Base-by-base conservation (phyloP, 208 protist species). In the Leishmania mexicana region DNA sequence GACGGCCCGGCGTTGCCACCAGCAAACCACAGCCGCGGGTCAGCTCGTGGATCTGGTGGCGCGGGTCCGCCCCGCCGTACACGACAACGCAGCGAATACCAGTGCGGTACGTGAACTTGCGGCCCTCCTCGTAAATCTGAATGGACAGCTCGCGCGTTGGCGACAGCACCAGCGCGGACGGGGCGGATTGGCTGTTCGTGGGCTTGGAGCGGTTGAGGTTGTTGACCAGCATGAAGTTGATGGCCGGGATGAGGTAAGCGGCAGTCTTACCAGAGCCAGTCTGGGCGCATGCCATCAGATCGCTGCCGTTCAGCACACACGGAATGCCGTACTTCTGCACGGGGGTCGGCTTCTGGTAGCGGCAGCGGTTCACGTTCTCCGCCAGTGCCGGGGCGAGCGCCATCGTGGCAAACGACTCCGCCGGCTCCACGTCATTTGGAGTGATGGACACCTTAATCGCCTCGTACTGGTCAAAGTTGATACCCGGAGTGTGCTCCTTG, bases 251-350 rank as follows among this genome's bases (percentile, higher is more conserved):
- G 3, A 99, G 90, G 90, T 99, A 99, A 35, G 99, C 98, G 42
- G 98, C 99, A 5, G 99, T 99, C 92, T 99, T 99, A 78, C 99
- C 99, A 28, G 99, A 99, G 75, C 98, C 99, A 35, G 99, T 99
- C 92, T 99, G 99, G 11, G 99, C 99, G 83, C 99, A 99, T 8
- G 98, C 98, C 99, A 99, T 99, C 7, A 99, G 85, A 88, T 99
- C 99, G 58, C 97, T 83, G 38, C 96, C 94, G 15, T 88, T 81
- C 6, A 96, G 47, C 24, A 99, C 97, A 81, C 99, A 98, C 73
- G 99, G 99, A 75, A 99, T 99, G 77, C 98, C 94, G 83, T 99
- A 97, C 90, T 99, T 99, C 91, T 99, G 99, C 40, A 99, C 99
- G 19, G 99, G 99, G 0, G 99, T 99, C 17, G 99, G 99, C 83